Evolutionary conservation across 2,329 filamentous ascomycete species (phyloP), one percentile per base, ranked within the genome.

Genomic region (Xylaria hypoxylon): DNA sequence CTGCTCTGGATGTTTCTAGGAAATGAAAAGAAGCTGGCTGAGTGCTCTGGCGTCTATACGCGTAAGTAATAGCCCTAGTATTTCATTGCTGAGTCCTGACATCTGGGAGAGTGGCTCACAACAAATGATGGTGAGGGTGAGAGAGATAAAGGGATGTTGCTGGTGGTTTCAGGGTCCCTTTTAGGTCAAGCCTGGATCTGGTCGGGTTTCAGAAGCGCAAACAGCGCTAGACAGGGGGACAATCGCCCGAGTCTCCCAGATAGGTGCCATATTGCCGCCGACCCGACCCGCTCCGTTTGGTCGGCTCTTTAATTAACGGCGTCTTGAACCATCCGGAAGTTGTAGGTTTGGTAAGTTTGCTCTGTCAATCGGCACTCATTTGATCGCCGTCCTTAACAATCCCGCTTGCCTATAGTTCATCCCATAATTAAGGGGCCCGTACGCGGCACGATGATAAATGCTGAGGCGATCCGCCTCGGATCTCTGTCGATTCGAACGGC

Each of bases 401-500:
- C 40, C 22, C 35, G 64, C 47, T 28, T 4, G 38, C 50, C 17
- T 52, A n/a, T 28, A 42, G 45, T 62, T 65, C 40, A 35, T 65
- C 24, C 52, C 56, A 57, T 28, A 35, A 68, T 67, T 58, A 61
- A 59, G 47, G 52, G 53, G 38, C 3, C 35, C 13, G 15, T 19
- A 62, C 62, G 47, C 47, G 59, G 51, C 22, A 64, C 19, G 26
- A 66, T 69, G 68, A 45, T 42, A 53, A 15, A 47, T 57, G 33
- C 42, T 53, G 61, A 59, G 69, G 57, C 60, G 69, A 74, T 73
- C 72, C 52, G 13, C 60, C 55, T 70, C 67, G 62, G 60, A 70
- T 71, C 67, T 55, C 48, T 42, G 59, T 66, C 70, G 67, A 68
- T 68, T 70, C 64, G 62, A 73, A 70, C 67, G 60, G 64, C 61